Conservation (phyloP, 139 green algal genomes). For the Spirogloea muscicola region DNA sequence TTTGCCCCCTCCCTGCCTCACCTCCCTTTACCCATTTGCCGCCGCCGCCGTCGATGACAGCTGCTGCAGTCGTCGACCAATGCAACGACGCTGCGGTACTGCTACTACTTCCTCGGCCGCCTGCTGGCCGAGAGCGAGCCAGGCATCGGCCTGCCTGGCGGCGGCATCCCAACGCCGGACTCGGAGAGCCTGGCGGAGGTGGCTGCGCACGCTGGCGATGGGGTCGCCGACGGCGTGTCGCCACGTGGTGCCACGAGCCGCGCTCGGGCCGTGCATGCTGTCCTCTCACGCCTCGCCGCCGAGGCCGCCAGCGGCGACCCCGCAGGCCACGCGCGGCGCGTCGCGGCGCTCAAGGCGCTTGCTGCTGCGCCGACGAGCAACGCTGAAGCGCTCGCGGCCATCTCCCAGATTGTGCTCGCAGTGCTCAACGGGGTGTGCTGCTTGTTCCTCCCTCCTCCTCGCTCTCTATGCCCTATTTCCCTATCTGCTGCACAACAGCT, state of each 20-base stretch:
- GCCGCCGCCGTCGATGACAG: neutral
- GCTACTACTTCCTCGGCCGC: conserved; percentile 32
- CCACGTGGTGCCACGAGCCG: too few species aligned
- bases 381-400: conserved; percentile 9
- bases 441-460: neutral
- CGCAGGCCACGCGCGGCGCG: conserved; percentile 16
- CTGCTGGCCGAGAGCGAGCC: conserved; percentile 18
- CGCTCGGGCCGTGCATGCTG: neutral
- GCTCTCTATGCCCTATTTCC: neutral
- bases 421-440: conserved; percentile 10
- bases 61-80: conserved; percentile 16
- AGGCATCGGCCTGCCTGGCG: neutral
- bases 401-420: conserved; percentile 14
- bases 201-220: too few species aligned
- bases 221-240: too few species aligned
- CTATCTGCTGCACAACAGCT: too few species aligned
- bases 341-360: conserved; percentile 33
- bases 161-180: conserved; percentile 26
- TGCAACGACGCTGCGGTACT: conserved; percentile 10
- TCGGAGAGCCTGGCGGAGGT: conserved; percentile 20
- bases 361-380: neutral
- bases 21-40: neutral
- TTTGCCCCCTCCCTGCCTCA: conserved; percentile 1
- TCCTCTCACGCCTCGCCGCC: conserved; percentile 24
- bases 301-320: conserved; percentile 22